Conservation (phyloP, 805 yeast genomes). For the Schizosaccharomyces cryophilus region DNA sequence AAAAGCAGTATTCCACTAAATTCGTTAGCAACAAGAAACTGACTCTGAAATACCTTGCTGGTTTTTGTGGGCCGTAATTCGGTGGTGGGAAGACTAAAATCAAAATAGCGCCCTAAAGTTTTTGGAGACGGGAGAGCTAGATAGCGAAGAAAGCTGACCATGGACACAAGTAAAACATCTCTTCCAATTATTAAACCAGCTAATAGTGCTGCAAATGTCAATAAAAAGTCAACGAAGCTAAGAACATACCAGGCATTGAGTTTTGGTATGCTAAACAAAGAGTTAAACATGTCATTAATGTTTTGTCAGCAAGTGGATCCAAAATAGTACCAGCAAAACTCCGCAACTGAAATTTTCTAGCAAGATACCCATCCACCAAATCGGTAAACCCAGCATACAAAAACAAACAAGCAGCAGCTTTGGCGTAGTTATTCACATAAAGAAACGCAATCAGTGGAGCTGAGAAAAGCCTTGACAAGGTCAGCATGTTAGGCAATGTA, state of each 20-base stretch:
- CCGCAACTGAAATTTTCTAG: conserved; percentile 50
- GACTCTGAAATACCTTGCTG: conserved; percentile 25
- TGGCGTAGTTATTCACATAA: conserved; percentile 37
- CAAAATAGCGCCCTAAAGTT: conserved; percentile 49
- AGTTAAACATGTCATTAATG: conserved; percentile 69
- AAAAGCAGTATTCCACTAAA: conserved; percentile 41
- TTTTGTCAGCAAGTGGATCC: conserved; percentile 89
- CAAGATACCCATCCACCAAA: conserved; percentile 74
- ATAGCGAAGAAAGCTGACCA: conserved; percentile 52
- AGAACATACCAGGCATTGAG: conserved; percentile 30
- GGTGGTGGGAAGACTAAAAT: conserved; percentile 56
- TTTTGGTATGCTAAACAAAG: conserved; percentile 43
- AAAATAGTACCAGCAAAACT: conserved; percentile 72
- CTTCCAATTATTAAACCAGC: conserved; percentile 61
- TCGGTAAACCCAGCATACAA: conserved; percentile 77
- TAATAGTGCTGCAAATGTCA: conserved; percentile 17
- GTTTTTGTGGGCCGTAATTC: conserved; percentile 70
- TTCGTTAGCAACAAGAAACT: not conserved
- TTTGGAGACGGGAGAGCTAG: conserved; percentile 51
- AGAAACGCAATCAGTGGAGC: conserved; percentile 72
- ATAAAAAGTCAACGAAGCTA: not conserved
- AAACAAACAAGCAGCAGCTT: conserved; percentile 47
- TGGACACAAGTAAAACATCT: conserved; percentile 45
- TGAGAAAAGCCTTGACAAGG: conserved; percentile 51
- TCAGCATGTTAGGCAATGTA: conserved; percentile 69